phyloP scores from a whole-genome alignment of 352 stramenopile species.

The Globisporangium cederbergense region DNA sequence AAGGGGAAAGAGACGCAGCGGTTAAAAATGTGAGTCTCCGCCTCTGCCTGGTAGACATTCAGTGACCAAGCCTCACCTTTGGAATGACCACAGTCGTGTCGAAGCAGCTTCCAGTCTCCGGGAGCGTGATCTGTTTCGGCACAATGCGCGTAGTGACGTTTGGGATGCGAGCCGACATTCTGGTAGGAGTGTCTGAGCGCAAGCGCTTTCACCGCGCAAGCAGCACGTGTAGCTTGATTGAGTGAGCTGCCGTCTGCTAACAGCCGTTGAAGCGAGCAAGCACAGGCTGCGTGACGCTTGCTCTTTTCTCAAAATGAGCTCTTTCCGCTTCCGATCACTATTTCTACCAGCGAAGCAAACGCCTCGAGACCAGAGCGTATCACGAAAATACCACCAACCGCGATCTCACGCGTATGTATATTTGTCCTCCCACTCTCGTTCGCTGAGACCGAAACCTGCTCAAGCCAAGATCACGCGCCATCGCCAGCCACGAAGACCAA shows the following conservation, averaged over 20 bases:
- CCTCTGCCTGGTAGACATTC: too few relatives aligned
- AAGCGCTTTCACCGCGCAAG: not conserved
- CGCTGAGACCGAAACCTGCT: not conserved
- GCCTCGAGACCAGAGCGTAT: not conserved
- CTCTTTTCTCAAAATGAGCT: slow-evolving; percentile 44
- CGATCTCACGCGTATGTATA: slow-evolving; percentile 3
- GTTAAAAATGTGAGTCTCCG: not conserved
- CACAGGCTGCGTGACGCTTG: slow-evolving; percentile 3
- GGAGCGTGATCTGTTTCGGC: slow-evolving; percentile 65
- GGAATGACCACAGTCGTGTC: slow-evolving; percentile 80
- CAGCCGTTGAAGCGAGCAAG: not conserved
- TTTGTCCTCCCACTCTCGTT: slow-evolving; percentile 7
- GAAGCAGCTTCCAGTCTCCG: slow-evolving; percentile 94
- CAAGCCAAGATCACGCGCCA: not conserved
- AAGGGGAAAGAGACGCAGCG: not conserved
- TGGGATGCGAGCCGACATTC: slow-evolving; percentile 64
- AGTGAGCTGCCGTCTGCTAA: not conserved
- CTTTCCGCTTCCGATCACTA: not conserved
- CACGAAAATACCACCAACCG: slow-evolving; percentile 8
- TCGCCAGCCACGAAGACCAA: not conserved
- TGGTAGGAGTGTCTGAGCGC: not conserved
- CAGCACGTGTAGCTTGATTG: not conserved
- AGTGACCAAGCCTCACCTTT: slow-evolving; percentile 34
- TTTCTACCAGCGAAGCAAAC: not conserved
- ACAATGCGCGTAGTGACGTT: slow-evolving; percentile 85